phyloP scores from a whole-genome alignment of 352 stramenopile species.

The Saprolegnia diclina region DNA sequence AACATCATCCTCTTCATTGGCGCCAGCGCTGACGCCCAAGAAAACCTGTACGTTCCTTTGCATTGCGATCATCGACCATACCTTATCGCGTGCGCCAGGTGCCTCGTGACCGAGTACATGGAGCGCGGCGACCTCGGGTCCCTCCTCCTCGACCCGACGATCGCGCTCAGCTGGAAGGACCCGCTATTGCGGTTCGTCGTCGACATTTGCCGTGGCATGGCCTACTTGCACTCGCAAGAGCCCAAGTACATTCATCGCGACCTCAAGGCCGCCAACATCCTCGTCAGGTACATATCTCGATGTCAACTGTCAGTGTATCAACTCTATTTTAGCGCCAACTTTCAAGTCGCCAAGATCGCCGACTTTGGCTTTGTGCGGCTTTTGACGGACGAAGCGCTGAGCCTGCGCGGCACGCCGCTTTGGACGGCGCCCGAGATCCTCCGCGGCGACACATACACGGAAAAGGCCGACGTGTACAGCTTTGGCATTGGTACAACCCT shows the following conservation, averaged over 20 bases:
- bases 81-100: constrained; percentile 4
- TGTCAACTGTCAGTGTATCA: neutral
- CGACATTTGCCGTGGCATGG: constrained; percentile 70
- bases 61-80: neutral
- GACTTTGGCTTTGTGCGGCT: constrained; percentile 83
- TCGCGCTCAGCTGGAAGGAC: constrained; percentile 52
- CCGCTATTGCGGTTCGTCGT: constrained; percentile 78
- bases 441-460: constrained; percentile 74
- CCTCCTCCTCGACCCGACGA: constrained; percentile 48
- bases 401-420: constrained; percentile 70
- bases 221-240: constrained; percentile 74
- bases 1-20: constrained; percentile 72
- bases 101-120: constrained; percentile 74
- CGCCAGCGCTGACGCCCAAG: constrained; percentile 53
- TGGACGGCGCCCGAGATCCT: constrained; percentile 88
- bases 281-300: constrained; percentile 48
- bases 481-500: constrained; percentile 48
- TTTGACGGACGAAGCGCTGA: constrained; percentile 63
- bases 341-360: constrained; percentile 55
- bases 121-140: constrained; percentile 57
- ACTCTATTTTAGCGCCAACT: constrained; percentile 3
- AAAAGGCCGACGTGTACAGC: constrained; percentile 85
- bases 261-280: constrained; percentile 83
- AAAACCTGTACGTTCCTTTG: constrained; percentile 40
- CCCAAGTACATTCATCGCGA: constrained; percentile 80